Percentiles rank a stretch among this genome's conserved stretches.
These are phyloP conservation scores for Syzygium aqueum DNA, from an alignment of 345 rosid species.

Conservation along the genomic window DNA sequence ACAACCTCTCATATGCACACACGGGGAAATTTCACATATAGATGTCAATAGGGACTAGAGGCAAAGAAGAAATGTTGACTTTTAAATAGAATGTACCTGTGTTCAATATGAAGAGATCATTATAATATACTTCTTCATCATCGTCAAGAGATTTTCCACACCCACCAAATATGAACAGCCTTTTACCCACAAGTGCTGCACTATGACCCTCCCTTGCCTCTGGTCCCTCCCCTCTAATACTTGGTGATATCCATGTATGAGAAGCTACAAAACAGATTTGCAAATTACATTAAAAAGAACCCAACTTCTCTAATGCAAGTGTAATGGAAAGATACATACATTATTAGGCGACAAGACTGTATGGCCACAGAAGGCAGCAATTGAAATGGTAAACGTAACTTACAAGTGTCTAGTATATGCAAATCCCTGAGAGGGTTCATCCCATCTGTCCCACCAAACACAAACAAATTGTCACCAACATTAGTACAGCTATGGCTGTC, in stretches of 20 bases:
- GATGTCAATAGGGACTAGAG: background rate
- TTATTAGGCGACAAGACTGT: background rate
- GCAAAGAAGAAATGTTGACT: background rate
- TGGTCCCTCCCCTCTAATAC: slow-evolving; percentile 88
- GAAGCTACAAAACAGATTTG: slow-evolving; percentile 38
- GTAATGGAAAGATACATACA: background rate
- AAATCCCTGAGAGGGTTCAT: slow-evolving; percentile 69
- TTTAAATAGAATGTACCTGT: slow-evolving; percentile 46
- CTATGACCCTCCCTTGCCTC: slow-evolving; percentile 93
- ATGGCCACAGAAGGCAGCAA: background rate
- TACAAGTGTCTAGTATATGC: slow-evolving; percentile 77
- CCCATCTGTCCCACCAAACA: slow-evolving; percentile 98
- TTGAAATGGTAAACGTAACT: slow-evolving; percentile 11
- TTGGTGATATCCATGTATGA: slow-evolving; percentile 82
- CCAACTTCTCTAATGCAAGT: background rate
- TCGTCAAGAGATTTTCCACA: slow-evolving; percentile 63
- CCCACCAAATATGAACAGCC: slow-evolving; percentile 90
- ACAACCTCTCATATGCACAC: background rate
- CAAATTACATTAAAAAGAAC: background rate
- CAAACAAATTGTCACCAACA: slow-evolving; percentile 60
- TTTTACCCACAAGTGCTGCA: slow-evolving; percentile 87
- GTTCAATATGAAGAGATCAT: slow-evolving; percentile 77
- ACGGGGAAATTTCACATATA: background rate
- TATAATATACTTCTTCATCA: slow-evolving; percentile 75
- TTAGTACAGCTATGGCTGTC: slow-evolving; percentile 92